Base-by-base conservation (phyloP, 352 stramenopile species). In the Globisporangium paddicum region DNA sequence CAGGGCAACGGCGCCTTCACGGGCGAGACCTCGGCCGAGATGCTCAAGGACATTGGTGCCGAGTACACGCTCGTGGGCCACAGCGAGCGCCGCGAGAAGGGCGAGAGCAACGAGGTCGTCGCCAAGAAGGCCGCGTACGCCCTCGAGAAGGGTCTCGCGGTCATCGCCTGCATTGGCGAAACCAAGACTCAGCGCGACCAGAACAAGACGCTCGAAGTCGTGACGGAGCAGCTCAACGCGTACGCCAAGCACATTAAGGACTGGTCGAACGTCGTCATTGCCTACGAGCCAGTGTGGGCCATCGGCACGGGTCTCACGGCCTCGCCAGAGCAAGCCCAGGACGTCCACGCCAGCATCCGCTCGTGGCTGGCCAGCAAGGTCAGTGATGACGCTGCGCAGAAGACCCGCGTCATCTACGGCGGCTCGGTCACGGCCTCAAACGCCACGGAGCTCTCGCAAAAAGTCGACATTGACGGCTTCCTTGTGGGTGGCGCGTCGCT, bases 291-390 rank as follows among this genome's bases (percentile, higher is more conserved):
- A 35, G 93, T 99, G 52, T 99, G 96, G 96, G 96, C 96, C 60
- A 99, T 99, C 53, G 96, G 98, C 64, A 99, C 97, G 60, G 98
- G 98, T 60, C 81, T 99, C 35, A 99, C 95, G 53, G 98, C 98
- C 26, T 98, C 94, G 38, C 96, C 97, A n/a, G 93, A 98, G 68
- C 97, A 99, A 76, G 97, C 96, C 2, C 96, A 99, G 79, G 96
- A 99, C 54, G 97, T 98, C 34, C 97, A 99, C 79, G 83, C 83
- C 13, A 84, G 83, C 64, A 98, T 99, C 71, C 96, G 97, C 69
- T 65, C 84, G 47, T 99, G 91, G 88, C 77, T 99, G 13, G 69
- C 78, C 38, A 77, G 87, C 41, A 98, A 98, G 73, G 86, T 98
- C 23, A 91, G 83, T 51, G 58, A 80, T n/a, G 72, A 97, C 34